Base-by-base conservation (phyloP, 768 basidiomycete species). In the Tulasnella sp. region DNA sequence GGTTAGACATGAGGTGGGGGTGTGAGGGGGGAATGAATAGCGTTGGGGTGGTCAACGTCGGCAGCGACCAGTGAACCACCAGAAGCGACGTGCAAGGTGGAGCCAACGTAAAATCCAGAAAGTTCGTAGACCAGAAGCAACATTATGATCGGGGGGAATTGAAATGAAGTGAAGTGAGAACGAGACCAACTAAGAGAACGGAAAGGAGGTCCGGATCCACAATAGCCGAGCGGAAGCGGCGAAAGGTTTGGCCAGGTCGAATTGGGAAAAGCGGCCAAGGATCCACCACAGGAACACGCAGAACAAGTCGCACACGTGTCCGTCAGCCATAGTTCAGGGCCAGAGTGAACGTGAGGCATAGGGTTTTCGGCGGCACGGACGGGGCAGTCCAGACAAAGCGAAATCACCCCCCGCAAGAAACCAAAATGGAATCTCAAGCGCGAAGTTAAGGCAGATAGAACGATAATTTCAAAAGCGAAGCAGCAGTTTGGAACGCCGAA, bases 71-170 rank as follows among this genome's bases (percentile, higher is more conserved):
- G n/a, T 11, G 55, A 57, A 44, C 44, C 55, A 6, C 55, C 55
- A 57, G 55, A 57, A 57, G 55, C 55, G 55, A 57, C 44, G 15
- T 18, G 3, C 44, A 15, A 3, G 15, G 44, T 44, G 44, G 44
- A 44, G 15, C 44, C 44, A 44, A 44, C 35, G 37, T 26, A 39
- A 72, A 42, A 29, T 39, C 70, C 44, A 51, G 61, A 67, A 67
- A 67, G 61, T 67, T 67, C 61, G 26, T 67, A 67, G 61, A 67
- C 61, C 61, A 67, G 61, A 67, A 67, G 61, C 61, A 44, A 44
- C 3, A 44, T 18, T 16, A 18, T 44, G 44, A 44, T 44, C 44
- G 44, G 40, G 32, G 44, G 40, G 32, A 67, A 35, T 35, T 26
- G 15, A 16, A 67, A 29, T 67, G 61, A 67, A 35, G 23, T 29